Evolutionary conservation across 1,139 yeast species (phyloP).

Genomic region (Debaryomycetaceae sp.): DNA sequence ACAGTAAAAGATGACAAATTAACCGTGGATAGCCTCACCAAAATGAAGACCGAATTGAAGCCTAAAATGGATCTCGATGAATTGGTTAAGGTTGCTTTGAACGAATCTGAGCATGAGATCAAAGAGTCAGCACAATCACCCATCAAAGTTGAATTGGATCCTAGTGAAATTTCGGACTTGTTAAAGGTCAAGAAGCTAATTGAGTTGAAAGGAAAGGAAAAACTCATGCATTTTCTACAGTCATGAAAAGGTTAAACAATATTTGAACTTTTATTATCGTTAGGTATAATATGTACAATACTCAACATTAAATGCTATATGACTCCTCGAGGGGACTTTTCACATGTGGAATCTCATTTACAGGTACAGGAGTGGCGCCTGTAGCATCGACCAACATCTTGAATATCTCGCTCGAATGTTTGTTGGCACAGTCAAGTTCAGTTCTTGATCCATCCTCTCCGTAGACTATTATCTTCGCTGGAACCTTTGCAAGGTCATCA

Average conservation of each 20-base stretch:
- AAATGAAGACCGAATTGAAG: constrained; percentile 9
- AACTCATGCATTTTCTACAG: constrained; percentile 55
- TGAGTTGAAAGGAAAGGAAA: constrained; percentile 66
- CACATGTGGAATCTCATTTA: constrained; percentile 22
- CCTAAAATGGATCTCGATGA: constrained; percentile 23
- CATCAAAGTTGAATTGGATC: constrained; percentile 7
- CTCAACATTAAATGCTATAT: constrained; percentile 1
- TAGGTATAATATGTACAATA: constrained; percentile 5
- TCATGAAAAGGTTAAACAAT: constrained; percentile 7
- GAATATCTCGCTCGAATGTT: constrained; percentile 24
- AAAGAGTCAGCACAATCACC: neutral
- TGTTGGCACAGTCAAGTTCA: constrained; percentile 32
- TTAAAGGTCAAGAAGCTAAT: constrained; percentile 57
- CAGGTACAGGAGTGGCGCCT: constrained; percentile 26
- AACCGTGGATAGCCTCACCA: constrained; percentile 22
- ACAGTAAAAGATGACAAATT: constrained; percentile 19
- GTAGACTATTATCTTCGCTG: constrained; percentile 40
- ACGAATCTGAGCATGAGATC: constrained; percentile 5
- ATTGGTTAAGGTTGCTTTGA: constrained; percentile 21
- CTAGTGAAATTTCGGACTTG: constrained; percentile 51
- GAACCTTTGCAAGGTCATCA: constrained; percentile 42
- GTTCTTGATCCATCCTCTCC: constrained; percentile 14
- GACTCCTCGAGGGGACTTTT: constrained; percentile 7
- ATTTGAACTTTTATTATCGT: neutral
- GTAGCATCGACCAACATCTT: constrained; percentile 29